A percentile compares a stretch with the other conserved stretches of the same genome.
Conservation (phyloP, 441 rosid species). For the Populus hybrid region DNA sequence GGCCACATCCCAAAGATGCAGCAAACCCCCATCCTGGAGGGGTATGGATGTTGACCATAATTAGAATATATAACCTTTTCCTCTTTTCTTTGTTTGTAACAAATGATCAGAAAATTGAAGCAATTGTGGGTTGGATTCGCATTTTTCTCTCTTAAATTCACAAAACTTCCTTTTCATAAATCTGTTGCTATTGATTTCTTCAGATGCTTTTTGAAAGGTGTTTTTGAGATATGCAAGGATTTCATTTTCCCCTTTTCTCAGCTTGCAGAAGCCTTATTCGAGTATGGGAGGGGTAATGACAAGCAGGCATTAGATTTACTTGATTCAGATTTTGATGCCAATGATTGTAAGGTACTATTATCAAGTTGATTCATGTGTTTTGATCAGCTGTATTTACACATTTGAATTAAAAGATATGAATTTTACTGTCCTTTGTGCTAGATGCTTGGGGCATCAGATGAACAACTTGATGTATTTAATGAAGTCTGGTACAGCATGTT, state of each 20-base stretch:
- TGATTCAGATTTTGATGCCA: slow-evolving; percentile 64
- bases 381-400: neutral
- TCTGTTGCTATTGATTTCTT: neutral
- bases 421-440: slow-evolving; percentile 15
- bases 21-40: neutral
- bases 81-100: neutral
- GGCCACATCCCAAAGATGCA: neutral
- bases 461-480: slow-evolving; percentile 80
- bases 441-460: slow-evolving; percentile 85
- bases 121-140: neutral
- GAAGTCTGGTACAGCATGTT: slow-evolving; percentile 75
- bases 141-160: neutral
- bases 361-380: neutral
- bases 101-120: neutral
- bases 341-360: slow-evolving; percentile 53
- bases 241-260: slow-evolving; percentile 14
- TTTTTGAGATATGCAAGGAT: neutral
- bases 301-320: slow-evolving; percentile 52
- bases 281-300: slow-evolving; percentile 54
- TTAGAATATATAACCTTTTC: neutral
- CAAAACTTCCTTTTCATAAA: neutral
- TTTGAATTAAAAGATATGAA: neutral
- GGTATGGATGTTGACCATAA: neutral
- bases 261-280: slow-evolving; percentile 75
- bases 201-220: neutral